Percentiles rank a stretch among this genome's conserved stretches.
These are phyloP conservation scores for Bryoerythrophyllum caledonicum DNA, from an alignment of 225 moss, liverwort and hornwort species.

Conservation along the genomic window DNA sequence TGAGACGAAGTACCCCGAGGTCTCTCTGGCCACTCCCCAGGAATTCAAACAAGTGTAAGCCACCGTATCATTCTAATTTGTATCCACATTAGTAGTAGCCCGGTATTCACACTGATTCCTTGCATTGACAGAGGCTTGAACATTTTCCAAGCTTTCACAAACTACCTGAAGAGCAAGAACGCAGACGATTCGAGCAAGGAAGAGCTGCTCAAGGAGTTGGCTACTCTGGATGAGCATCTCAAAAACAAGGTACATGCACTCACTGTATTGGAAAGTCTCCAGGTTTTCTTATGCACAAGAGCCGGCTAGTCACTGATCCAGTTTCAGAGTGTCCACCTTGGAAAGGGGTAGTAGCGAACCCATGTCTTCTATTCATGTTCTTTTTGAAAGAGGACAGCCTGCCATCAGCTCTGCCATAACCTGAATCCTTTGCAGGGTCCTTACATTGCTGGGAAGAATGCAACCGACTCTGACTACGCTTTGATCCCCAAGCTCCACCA, in stretches of 20 bases:
- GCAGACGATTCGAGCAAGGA: conserved; percentile 55
- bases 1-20: conserved; percentile 67
- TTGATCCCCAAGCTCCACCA: conserved; percentile 86
- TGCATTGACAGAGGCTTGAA: conserved; percentile 54
- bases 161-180: conserved; percentile 68
- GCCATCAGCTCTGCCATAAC: neutral
- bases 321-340: too few relatives aligned
- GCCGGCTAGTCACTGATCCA: neutral
- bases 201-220: conserved; percentile 61
- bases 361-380: too few relatives aligned
- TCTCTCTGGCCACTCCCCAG: conserved; percentile 61
- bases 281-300: neutral
- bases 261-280: neutral
- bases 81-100: neutral
- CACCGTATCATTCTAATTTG: neutral
- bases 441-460: conserved; percentile 72
- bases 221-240: conserved; percentile 65
- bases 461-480: conserved; percentile 84
- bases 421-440: conserved; percentile 54
- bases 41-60: conserved; percentile 69
- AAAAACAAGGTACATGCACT: conserved; percentile 10
- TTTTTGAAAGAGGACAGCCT: too few relatives aligned
- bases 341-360: too few relatives aligned
- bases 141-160: conserved; percentile 69
- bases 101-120: too few relatives aligned